phyloP scores from a whole-genome alignment of 495 filamentous ascomycete species.

The Chaetomium fimeti region DNA sequence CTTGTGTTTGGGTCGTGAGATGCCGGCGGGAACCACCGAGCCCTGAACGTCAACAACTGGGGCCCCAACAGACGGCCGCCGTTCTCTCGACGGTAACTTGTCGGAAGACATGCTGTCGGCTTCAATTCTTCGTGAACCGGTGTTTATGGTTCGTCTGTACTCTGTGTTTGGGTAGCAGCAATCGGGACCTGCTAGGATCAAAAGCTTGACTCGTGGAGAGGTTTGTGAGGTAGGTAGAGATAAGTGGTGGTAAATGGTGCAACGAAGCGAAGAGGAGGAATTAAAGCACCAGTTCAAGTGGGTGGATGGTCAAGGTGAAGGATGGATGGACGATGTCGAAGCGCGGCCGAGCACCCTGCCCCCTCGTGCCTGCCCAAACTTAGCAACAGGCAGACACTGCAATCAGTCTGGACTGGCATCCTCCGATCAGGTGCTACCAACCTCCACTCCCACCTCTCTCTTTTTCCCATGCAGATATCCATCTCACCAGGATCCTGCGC shows the following conservation, averaged over 20 bases:
- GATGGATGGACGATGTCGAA: not conserved
- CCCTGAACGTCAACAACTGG: slow-evolving; percentile 81
- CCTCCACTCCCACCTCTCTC: not conserved
- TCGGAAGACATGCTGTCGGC: slow-evolving; percentile 38
- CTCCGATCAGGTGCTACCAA: not conserved
- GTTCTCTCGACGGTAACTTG: slow-evolving; percentile 42
- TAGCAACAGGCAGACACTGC: slow-evolving; percentile 2
- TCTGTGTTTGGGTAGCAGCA: not conserved
- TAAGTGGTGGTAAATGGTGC: too few relatives aligned
- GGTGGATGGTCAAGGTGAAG: too few relatives aligned
- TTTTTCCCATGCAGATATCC: not conserved
- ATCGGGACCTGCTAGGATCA: too few relatives aligned
- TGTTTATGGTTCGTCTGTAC: not conserved
- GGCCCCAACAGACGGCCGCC: slow-evolving; percentile 74
- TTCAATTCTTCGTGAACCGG: not conserved
- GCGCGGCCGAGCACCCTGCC: not conserved
- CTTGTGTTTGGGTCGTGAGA: slow-evolving; percentile 88
- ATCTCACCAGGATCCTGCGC: not conserved
- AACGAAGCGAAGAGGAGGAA: too few relatives aligned
- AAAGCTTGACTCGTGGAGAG: not conserved
- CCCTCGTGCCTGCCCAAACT: slow-evolving; percentile 1
- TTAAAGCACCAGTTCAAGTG: too few relatives aligned
- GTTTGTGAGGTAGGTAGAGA: too few relatives aligned
- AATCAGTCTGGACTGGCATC: slow-evolving; percentile 1
- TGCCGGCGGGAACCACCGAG: slow-evolving; percentile 67